These are phyloP conservation scores for Haematococcus sp. DNA, from an alignment of 139 green algal genomes.

Conservation along the genomic window DNA sequence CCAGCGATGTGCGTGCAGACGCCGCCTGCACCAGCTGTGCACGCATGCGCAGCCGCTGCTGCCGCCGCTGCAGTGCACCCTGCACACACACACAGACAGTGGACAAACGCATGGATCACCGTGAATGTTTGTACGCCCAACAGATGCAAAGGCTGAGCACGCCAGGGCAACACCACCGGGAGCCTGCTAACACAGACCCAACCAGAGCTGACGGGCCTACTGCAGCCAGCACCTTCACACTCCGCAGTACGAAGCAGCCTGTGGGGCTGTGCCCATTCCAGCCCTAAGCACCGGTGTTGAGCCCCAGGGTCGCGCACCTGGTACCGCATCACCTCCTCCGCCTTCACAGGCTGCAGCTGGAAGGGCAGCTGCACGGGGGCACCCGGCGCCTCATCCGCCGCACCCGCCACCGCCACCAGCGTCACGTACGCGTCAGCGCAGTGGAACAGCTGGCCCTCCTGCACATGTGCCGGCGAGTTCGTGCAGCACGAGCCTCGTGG, in stretches of 20 bases:
- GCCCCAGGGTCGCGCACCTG: neutral
- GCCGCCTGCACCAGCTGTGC: neutral
- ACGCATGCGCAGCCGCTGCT: neutral
- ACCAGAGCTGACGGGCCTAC: too few relatives aligned
- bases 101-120: too few relatives aligned
- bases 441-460: conserved; percentile 56
- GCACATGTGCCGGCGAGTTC: neutral
- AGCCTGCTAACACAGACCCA: too few relatives aligned
- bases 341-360: neutral
- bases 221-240: too few relatives aligned
- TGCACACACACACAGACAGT: neutral
- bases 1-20: neutral
- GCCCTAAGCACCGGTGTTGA: neutral
- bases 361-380: conserved; percentile 6
- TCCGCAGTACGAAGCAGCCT: too few relatives aligned
- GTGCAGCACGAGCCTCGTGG: neutral
- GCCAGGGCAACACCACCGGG: too few relatives aligned
- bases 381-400: too few relatives aligned
- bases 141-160: neutral
- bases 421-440: conserved; percentile 71
- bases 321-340: neutral
- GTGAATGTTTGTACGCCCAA: too few relatives aligned
- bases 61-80: neutral
- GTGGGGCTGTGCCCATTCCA: neutral
- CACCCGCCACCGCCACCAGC: conserved; percentile 56